phyloP scores from a whole-genome alignment of 192 early-diverging fungal species.

The Coemansia umbellata region DNA sequence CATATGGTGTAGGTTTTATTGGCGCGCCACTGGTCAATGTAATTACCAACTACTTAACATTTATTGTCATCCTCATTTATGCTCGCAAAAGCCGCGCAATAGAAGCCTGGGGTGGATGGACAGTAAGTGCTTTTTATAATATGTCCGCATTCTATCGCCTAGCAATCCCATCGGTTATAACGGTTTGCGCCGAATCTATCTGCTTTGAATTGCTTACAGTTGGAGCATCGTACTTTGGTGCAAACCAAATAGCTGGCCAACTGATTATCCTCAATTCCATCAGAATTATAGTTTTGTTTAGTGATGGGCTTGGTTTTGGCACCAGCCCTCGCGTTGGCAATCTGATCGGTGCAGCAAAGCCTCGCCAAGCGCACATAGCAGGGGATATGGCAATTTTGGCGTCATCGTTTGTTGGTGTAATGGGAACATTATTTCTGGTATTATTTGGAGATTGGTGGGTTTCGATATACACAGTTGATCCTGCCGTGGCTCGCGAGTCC shows the following conservation, averaged over 20 bases:
- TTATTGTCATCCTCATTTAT: constrained; percentile 55
- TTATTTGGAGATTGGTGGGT: constrained; percentile 58
- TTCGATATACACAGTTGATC: constrained; percentile 50
- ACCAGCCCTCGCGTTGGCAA: constrained; percentile 78
- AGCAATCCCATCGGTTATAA: constrained; percentile 78
- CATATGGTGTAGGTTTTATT: constrained; percentile 54
- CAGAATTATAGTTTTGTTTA: constrained; percentile 69
- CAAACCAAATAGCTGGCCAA: constrained; percentile 73
- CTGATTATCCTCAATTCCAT: constrained; percentile 71
- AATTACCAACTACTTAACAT: constrained; percentile 62
- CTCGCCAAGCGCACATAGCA: constrained; percentile 55
- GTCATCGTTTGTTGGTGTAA: constrained; percentile 55
- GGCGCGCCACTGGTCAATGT: constrained; percentile 70
- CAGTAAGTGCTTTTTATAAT: constrained; percentile 54
- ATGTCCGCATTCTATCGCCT: constrained; percentile 64
- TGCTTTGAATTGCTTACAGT: constrained; percentile 73
- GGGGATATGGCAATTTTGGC: constrained; percentile 56
- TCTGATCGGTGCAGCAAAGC: constrained; percentile 58
- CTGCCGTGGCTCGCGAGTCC: constrained; percentile 27
- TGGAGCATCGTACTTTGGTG: constrained; percentile 76
- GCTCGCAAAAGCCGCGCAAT: constrained; percentile 35
- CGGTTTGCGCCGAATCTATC: constrained; percentile 84
- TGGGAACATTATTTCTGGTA: constrained; percentile 60
- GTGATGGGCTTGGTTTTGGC: constrained; percentile 64
- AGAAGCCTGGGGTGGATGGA: constrained; percentile 80